phyloP scores from a whole-genome alignment of 441 rosid genomes.

The Eugenia klotzschiana region DNA sequence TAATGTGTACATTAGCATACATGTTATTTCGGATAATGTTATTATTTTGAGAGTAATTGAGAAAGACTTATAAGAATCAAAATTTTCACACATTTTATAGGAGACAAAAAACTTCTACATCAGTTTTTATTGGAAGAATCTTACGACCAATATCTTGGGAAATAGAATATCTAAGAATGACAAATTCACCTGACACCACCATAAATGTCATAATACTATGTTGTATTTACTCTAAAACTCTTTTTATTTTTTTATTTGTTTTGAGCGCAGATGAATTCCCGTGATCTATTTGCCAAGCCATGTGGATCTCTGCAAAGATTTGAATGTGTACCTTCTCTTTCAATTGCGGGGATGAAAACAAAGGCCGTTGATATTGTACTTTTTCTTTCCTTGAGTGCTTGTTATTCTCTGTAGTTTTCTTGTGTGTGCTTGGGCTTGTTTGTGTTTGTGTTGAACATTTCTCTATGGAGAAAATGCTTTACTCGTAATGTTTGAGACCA shows the following conservation, averaged over 20 bases:
- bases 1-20: neutral
- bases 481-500: fast-evolving
- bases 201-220: neutral
- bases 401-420: too few species aligned
- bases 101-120: neutral
- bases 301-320: neutral
- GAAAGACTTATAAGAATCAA: too few species aligned
- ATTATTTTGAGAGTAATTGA: too few species aligned
- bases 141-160: neutral
- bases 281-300: neutral
- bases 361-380: fast-evolving
- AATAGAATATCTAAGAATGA: neutral
- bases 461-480: neutral
- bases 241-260: neutral
- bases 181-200: neutral
- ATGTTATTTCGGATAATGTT: too few species aligned
- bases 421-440: too few species aligned
- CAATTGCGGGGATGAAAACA: neutral
- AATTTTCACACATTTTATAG: neutral
- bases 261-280: neutral
- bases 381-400: neutral
- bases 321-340: neutral
- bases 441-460: neutral
- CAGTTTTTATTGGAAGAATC: neutral
- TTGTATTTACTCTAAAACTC: neutral